phyloP scores from a whole-genome alignment of 352 stramenopile genomes.

The Phytophthora cryptogea region DNA sequence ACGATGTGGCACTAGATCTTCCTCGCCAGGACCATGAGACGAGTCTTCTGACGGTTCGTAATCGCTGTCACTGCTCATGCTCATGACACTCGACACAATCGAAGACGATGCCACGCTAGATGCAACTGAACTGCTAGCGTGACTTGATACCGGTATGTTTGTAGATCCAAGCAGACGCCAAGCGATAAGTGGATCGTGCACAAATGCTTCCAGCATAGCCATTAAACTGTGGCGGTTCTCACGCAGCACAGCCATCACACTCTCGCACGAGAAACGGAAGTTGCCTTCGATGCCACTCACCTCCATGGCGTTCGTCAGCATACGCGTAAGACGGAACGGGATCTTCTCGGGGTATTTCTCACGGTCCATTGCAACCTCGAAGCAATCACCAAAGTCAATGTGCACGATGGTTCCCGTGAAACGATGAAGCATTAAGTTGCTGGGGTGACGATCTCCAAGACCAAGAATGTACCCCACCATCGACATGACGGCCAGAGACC shows the following conservation, averaged over 20 bases:
- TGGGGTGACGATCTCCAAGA: slow-evolving; percentile 98
- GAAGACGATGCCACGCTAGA: slow-evolving; percentile 42
- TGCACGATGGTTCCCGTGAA: slow-evolving; percentile 97
- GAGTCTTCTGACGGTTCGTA: slow-evolving; percentile 29
- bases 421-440: slow-evolving; percentile 99
- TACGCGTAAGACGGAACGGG: slow-evolving; percentile 98
- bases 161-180: slow-evolving; percentile 92
- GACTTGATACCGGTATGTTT: slow-evolving; percentile 52
- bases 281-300: slow-evolving; percentile 98
- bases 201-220: slow-evolving; percentile 99
- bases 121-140: slow-evolving; percentile 32
- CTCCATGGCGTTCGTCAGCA: slow-evolving; percentile 99
- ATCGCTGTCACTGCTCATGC: slow-evolving; percentile 35
- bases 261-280: slow-evolving; percentile 97
- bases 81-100: slow-evolving; percentile 34
- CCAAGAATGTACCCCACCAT: slow-evolving; percentile 99
- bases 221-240: slow-evolving; percentile 98
- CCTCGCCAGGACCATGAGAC: slow-evolving; percentile 3
- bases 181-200: slow-evolving; percentile 99
- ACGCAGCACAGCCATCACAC: slow-evolving; percentile 97
- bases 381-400: slow-evolving; percentile 97
- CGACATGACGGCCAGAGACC: slow-evolving; percentile 98
- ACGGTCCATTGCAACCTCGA: slow-evolving; percentile 98
- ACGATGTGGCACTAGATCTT: slow-evolving; percentile 12
- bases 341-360: slow-evolving; percentile 99